Evolutionary conservation across 108 stramenopile genomes (phyloP), one percentile per base, ranked within the genome.

Genomic region (Parietichytrium sp.): DNA sequence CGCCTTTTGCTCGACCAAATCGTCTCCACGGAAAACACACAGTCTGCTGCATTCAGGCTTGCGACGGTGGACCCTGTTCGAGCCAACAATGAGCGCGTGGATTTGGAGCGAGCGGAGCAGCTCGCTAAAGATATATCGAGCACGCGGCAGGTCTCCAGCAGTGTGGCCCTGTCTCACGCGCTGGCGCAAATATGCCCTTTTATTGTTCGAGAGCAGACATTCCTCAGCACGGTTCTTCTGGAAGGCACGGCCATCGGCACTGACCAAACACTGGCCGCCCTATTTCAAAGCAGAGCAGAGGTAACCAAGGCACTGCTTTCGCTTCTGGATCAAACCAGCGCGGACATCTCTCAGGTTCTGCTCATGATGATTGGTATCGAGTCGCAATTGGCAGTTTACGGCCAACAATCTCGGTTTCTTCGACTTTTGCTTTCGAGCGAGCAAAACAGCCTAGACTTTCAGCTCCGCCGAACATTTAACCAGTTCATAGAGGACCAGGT

Each of bases 171-270:
- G 1, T 33, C 61, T 13, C 61, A 72, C 61, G 12, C 61, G 61
- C 61, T 72, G 42, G 61, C 36, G 20, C 61, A 72, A 25, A 20
- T 72, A 16, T n/a, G 36, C n/a, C 61, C 61, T 42, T 45, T 72
- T 33, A 38, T 72, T 25, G 45, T 72, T 33, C 38, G 45, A n/a
- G 61, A 72, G 42, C 61, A 72, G 42, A n/a, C 36, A 33, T 72
- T 72, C 25, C 61, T 72, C 29, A 29, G 20, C 29, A 1, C 18
- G 23, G 54, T 29, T 55, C 25, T 45, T 13, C 45, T 72, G 10
- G 36, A 45, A 45, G 61, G 61, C 33, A 27, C 25, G 15, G 38
- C 23, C 61, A 45, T 72, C 38, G 45, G 38, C 23, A 72, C 38
- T 42, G 61, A 72, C 61, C 29, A 72, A 42, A 72, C 61, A 7